Base-by-base conservation (phyloP, 2,329 filamentous ascomycete genomes). In the Penicillium freii region DNA sequence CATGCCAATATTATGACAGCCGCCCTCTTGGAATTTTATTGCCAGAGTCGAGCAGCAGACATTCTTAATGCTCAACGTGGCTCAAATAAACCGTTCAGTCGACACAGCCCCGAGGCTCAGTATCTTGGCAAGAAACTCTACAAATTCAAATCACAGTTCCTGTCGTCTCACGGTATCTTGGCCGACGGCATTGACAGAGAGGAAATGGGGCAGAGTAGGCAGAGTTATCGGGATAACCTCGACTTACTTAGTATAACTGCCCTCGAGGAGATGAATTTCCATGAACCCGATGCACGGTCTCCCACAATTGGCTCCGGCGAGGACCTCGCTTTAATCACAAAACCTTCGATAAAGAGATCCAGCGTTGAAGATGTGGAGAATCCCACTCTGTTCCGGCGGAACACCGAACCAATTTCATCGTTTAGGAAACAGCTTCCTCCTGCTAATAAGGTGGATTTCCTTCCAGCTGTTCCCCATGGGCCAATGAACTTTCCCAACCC, bases 11-110 rank as follows among this genome's bases (percentile, higher is more conserved):
- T 78, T 44, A 74, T 80, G 72, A 77, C 77, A 17, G 68, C 75
- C 15, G 75, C 77, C 1, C 63, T 80, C 15, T 67, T 80, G 5
- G 77, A 79, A 54, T 78, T 78, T 55, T 79, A 76, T 58, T 78
- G 75, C 48, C 63, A 74, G 15, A 76, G 65, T 36, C 72, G 74
- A 53, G 77, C 77, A n/a, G 72, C 73, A 23, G 77, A 79, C 43
- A 70, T 78, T 47, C 69, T 80, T 38, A 80, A 79, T 65, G 68
- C 69, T 10, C 71, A 75, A 34, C 57, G 68, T 29, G 72, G 74
- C 34, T 73, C 69, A 15, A 64, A 63, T 23, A 66, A 65, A 50
- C 64, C 59, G 19, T 78, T 72, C 65, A 75, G 72, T 27, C 74
- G 73, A 9, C 69, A 77, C 8, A 78, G 74, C 8, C 73, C 76